Evolutionary conservation across 2,329 filamentous ascomycete species (phyloP), one percentile per base, ranked within the genome.

Genomic region (Calonectria pteridis): DNA sequence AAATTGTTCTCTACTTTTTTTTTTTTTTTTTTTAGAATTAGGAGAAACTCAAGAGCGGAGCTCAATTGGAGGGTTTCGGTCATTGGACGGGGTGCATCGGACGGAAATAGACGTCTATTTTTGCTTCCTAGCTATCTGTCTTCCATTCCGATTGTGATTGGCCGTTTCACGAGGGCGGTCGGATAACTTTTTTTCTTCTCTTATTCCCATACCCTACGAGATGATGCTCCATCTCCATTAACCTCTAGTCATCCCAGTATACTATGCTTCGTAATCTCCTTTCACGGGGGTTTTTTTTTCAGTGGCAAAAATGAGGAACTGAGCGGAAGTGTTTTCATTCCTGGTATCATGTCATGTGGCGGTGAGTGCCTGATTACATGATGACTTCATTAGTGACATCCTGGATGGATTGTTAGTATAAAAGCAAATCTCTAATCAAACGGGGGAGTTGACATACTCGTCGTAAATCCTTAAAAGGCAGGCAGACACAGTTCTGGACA

Each of bases 391-490:
- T 96, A 75, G 92, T 86, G 73, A 98, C 95, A 84, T 98, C 95
- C 93, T 95, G 77, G 31, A n/a, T 20, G 51, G 16, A 68, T 72
- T 70, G 76, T 86, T 84, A 82, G 77, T 65, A 71, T n/a, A 31
- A 28, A 51, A 6, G 14, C 14, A 18, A 28, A 5, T 29, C 11
- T 14, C n/a, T 26, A 37, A n/a, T 16, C 33, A 53, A 18, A 13
- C 2, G 68, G 29, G 59, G 31, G 18, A 33, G 40, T 46, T 26
- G 49, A 90, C 94, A 85, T 88, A 96, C 95, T 87, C 96, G 92
- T 92, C 98, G 98, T 84, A 99, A 87, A 88, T 98, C 97, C 91
- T 99, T 99, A 86, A 96, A 98, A 13, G 97, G 97, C 88, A 99
- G 86, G 87, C 97, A 98, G 73, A 99, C 93, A 84, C 97, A 99